Base-by-base conservation (phyloP, 345 rosid genomes). In the Cardiospermum halicacabum region DNA sequence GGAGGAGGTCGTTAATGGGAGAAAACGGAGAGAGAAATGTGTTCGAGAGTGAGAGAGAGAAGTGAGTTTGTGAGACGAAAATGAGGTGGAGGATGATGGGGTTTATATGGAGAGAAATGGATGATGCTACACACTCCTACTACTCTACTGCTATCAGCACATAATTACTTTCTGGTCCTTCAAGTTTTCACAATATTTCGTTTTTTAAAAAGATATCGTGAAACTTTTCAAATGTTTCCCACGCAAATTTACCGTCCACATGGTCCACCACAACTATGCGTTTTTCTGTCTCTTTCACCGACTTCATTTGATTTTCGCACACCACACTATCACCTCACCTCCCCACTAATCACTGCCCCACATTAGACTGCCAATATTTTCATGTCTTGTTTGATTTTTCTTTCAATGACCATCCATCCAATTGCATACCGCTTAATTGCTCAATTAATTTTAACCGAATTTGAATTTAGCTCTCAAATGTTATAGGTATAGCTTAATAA, bases 21-120 rank as follows among this genome's bases (percentile, higher is more conserved):
- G n/a, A n/a, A n/a, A n/a, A 18, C 0, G 12, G 28, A 27, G 6
- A n/a, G 26, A 51, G 48, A 9, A 45, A 54, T 25, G 66, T 22
- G 66, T 13, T 9, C 8, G 26, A n/a, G 53, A 3, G 50, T 16
- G 37, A 18, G 50, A n/a, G 50, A 3, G 22, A n/a, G 22, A 8
- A 45, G 51, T 16, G 24, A 47, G 5, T 24, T n/a, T 3, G 47
- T 25, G 53, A 40, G 26, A 10, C n/a, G 31, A 53, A 9, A 27
- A 19, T 18, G 4, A 9, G n/a, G n/a, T n/a, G 7, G 16, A 36
- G 32, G 21, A 40, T 11, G 37, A n/a, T 19, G 68, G 78, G 72
- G 76, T 76, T 68, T 80, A 76, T 73, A 76, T 65, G 62, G 78
- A 45, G 37, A 49, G 37, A 53, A 37, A 6, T 16, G 5, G 49